A percentile compares a stretch with the other conserved stretches of the same genome.
phyloP scores from a whole-genome alignment of 2,329 filamentous ascomycete species.

The Microsporum canis region DNA sequence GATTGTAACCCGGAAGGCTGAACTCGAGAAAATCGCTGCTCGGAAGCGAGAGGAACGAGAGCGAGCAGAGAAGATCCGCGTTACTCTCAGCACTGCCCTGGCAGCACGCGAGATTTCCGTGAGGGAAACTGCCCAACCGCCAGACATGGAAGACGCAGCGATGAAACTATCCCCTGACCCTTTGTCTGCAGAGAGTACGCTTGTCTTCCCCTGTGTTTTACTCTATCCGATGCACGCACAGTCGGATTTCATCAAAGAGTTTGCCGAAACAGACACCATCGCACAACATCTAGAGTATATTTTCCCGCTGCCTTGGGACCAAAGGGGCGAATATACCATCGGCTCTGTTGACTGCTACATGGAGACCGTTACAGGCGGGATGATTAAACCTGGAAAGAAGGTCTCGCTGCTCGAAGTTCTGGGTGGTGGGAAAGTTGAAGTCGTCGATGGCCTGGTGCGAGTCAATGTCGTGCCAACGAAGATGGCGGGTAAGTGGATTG shows the following conservation, averaged over 20 bases:
- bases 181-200: constrained; percentile 57
- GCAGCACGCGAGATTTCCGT: constrained; percentile 58
- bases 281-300: constrained; percentile 73
- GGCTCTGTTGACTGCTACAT: constrained; percentile 73
- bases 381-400: constrained; percentile 86
- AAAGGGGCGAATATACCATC: constrained; percentile 51
- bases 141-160: constrained; percentile 76
- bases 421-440: constrained; percentile 63
- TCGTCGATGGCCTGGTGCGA: constrained; percentile 73
- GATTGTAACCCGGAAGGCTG: constrained; percentile 48
- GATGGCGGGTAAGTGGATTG: constrained; percentile 63
- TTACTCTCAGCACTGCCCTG: constrained; percentile 55
- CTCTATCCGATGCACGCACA: constrained; percentile 75
- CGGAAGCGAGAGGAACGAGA: constrained; percentile 43
- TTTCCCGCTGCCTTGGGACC: constrained; percentile 81
- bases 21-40: constrained; percentile 45
- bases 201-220: constrained; percentile 69
- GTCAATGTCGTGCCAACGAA: constrained; percentile 70
- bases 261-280: constrained; percentile 64
- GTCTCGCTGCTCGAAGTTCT: constrained; percentile 64
- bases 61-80: constrained; percentile 41
- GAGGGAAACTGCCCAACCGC: constrained; percentile 56
- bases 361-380: constrained; percentile 65
- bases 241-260: constrained; percentile 82
- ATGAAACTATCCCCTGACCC: constrained; percentile 61